These are phyloP conservation scores for Scleroderma bovista DNA, from an alignment of 768 basidiomycete species.

Conservation along the genomic window DNA sequence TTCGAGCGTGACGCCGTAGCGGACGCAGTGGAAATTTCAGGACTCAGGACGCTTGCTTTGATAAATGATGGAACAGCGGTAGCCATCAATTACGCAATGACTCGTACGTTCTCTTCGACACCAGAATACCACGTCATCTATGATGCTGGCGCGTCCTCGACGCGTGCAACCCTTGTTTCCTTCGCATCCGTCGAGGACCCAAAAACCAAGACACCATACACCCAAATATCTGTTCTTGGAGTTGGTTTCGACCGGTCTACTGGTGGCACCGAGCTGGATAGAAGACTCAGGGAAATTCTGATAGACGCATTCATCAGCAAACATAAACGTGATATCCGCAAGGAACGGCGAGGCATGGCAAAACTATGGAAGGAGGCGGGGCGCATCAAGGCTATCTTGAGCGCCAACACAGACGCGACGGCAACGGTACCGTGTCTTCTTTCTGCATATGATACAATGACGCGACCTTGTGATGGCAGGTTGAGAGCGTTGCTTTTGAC, in stretches of 20 bases:
- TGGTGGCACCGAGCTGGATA: conserved; percentile 84
- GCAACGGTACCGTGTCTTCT: conserved; percentile 49
- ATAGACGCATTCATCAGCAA: conserved; percentile 69
- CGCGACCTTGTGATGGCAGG: conserved; percentile 32
- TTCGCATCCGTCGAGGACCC: conserved; percentile 47
- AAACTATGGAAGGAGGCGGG: conserved; percentile 93
- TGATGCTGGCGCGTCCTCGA: conserved; percentile 86
- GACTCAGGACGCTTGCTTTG: conserved; percentile 74
- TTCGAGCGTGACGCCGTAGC: conserved; percentile 87
- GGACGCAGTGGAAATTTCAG: conserved; percentile 90
- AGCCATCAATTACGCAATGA: conserved; percentile 99
- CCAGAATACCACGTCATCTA: conserved; percentile 88
- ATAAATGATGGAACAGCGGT: conserved; percentile 92
- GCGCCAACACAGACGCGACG: conserved; percentile 81
- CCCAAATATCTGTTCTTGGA: conserved; percentile 72
- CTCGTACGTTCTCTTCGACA: conserved; percentile 66
- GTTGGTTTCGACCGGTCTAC: conserved; percentile 73
- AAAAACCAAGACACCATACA: conserved; percentile 49
- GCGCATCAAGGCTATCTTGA: conserved; percentile 86
- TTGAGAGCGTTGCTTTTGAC: conserved; percentile 87
- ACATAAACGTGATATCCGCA: conserved; percentile 59
- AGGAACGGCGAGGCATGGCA: conserved; percentile 81
- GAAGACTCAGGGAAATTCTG: conserved; percentile 75
- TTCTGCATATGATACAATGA: conserved; percentile 7
- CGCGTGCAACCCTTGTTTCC: conserved; percentile 70